A percentile compares a stretch with the other conserved stretches of the same genome.
These are phyloP conservation scores for Lactuca saligna DNA, from an alignment of 129 eudicot species.

Conservation along the genomic window DNA sequence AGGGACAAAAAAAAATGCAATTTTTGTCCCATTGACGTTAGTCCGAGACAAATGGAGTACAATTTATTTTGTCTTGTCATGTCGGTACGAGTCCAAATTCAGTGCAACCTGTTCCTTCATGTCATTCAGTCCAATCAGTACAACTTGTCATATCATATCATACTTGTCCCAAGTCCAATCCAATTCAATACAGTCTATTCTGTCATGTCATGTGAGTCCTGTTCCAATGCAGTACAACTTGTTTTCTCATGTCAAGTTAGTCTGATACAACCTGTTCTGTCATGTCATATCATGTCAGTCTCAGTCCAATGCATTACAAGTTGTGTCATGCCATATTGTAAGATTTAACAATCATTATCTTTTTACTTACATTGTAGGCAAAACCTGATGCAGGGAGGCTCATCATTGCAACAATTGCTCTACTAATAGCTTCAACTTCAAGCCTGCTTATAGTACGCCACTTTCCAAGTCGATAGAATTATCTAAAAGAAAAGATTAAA, in stretches of 20 bases:
- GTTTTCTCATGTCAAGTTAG: not conserved
- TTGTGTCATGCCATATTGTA: not conserved
- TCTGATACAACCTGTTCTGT: not conserved
- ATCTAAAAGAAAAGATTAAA: not conserved
- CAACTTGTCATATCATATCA: not conserved
- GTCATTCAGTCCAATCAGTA: not conserved
- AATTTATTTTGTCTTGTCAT: too few species aligned
- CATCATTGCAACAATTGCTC: conserved; percentile 37
- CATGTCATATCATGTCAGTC: not conserved
- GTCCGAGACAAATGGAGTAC: too few species aligned
- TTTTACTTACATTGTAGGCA: conserved; percentile 28
- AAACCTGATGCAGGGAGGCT: conserved; percentile 51
- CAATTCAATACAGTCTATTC: too few species aligned
- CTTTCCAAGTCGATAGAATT: conserved; percentile 23
- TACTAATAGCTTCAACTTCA: conserved; percentile 47
- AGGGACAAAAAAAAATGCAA: too few species aligned
- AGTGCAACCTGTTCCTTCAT: not conserved
- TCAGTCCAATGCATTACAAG: too few species aligned
- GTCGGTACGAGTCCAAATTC: not conserved
- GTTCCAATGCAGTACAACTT: too few species aligned
- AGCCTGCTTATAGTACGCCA: conserved; percentile 47
- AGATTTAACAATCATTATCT: conserved; percentile 7
- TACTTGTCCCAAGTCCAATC: too few species aligned
- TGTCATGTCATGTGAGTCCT: not conserved
- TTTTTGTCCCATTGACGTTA: not conserved